Conservation (phyloP, 805 yeast genomes). For the Cephaloascus fragrans region DNA sequence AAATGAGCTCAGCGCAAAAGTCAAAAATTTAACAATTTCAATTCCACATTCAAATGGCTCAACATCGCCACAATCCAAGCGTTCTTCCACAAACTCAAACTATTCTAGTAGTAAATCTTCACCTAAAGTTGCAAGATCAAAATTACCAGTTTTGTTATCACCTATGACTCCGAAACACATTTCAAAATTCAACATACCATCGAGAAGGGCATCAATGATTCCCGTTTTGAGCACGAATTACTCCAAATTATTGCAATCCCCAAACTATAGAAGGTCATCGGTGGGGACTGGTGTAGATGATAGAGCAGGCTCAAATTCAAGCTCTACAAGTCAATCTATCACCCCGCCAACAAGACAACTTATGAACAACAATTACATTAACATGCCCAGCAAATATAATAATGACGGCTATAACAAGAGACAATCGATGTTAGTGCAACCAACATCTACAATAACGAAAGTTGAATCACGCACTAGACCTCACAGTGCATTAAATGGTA, state of each 20-base stretch:
- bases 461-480: neutral
- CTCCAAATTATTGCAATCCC: neutral
- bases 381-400: neutral
- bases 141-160: neutral
- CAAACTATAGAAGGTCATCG: neutral
- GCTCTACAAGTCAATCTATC: neutral
- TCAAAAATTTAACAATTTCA: neutral
- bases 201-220: conserved; percentile 1
- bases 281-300: neutral
- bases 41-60: neutral
- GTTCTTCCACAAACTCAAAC: neutral
- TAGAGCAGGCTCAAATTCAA: neutral
- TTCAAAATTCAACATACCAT: neutral
- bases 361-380: too few species aligned
- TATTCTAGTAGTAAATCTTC: neutral
- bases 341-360: neutral
- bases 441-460: neutral
- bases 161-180: neutral
- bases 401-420: neutral
- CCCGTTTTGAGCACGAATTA: neutral
- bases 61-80: neutral
- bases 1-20: neutral
- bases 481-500: neutral
- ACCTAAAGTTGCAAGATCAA: neutral
- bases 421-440: neutral